A percentile compares a stretch with the other conserved stretches of the same genome.
phyloP scores from a whole-genome alignment of 257 asterid species.

The Salvia splendens region DNA sequence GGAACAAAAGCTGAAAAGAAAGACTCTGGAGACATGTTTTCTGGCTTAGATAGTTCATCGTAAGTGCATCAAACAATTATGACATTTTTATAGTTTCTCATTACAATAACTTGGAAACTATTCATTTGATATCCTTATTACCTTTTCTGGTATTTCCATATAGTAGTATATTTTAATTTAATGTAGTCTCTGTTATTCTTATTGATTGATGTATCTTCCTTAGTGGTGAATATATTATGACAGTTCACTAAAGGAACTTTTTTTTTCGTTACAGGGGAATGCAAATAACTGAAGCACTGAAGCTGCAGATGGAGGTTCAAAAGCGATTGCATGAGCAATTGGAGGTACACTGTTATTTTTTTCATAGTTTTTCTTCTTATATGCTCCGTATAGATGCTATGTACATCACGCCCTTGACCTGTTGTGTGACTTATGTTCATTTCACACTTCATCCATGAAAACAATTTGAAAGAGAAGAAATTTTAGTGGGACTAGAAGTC shows the following conservation, averaged over 20 bases:
- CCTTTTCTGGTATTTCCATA: background rate
- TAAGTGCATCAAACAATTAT: slow-evolving; percentile 46
- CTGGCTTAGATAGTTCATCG: slow-evolving; percentile 82
- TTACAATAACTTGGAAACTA: background rate
- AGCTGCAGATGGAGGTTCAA: slow-evolving; percentile 99
- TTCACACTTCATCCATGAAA: background rate
- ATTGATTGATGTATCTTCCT: slow-evolving; percentile 2
- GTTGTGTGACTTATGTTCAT: background rate
- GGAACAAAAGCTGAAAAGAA: slow-evolving; percentile 77
- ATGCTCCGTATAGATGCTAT: background rate
- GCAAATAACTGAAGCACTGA: slow-evolving; percentile 93
- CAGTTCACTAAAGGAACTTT: background rate
- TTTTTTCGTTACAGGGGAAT: slow-evolving; percentile 49
- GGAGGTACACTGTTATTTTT: slow-evolving; percentile 53
- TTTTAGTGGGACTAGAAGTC: background rate
- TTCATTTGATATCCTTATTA: too few relatives aligned
- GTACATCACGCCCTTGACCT: background rate
- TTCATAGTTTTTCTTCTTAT: background rate
- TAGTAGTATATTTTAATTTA: background rate
- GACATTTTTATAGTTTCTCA: slow-evolving; percentile 11
- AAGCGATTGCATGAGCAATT: slow-evolving; percentile 96
- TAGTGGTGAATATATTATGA: background rate
- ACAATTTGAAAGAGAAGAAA: background rate
- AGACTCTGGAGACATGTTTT: slow-evolving; percentile 64
- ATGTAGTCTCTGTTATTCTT: background rate